Conservation (phyloP, 345 rosid species). For the Euclidium syriacum region DNA sequence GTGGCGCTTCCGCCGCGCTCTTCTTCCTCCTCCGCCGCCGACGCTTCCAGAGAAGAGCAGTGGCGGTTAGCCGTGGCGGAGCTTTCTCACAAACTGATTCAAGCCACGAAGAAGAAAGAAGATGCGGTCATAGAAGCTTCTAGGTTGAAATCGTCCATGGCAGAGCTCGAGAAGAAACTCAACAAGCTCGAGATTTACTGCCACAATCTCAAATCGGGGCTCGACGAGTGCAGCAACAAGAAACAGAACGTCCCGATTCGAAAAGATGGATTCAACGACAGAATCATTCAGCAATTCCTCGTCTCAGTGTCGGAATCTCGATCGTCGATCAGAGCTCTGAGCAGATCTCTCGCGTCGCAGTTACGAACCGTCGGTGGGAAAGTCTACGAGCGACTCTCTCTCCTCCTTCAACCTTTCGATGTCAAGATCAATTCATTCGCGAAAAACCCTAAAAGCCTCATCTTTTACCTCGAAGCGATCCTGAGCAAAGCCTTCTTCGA, state of each 20-base stretch:
- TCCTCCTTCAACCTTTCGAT: constrained; percentile 71
- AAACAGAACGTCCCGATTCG: constrained; percentile 22
- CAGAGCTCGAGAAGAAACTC: constrained; percentile 94
- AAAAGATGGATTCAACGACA: constrained; percentile 35
- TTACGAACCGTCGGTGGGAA: constrained; percentile 56
- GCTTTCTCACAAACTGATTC: constrained; percentile 73
- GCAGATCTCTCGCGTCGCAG: constrained; percentile 62
- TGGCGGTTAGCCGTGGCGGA: constrained; percentile 75
- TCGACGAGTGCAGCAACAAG: constrained; percentile 56
- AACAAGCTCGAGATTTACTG: constrained; percentile 80
- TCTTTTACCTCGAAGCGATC: constrained; percentile 65
- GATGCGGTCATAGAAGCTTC: constrained; percentile 79
- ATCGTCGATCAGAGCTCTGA: constrained; percentile 49
- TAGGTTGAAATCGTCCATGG: constrained; percentile 67
- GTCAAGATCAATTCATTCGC: constrained; percentile 49
- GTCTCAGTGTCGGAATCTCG: constrained; percentile 67
- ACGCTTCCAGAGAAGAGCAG: constrained; percentile 54
- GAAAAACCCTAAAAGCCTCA: constrained; percentile 51
- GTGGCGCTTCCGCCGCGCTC: constrained; percentile 23
- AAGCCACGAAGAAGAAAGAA: constrained; percentile 76
- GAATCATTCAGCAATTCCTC: constrained; percentile 57
- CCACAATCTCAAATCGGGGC: constrained; percentile 66
- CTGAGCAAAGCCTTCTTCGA: constrained; percentile 73
- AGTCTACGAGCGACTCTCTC: constrained; percentile 52
- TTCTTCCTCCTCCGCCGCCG: constrained; percentile 24